Conservation (phyloP, 75 land plant species). For the Azolla pinnata region DNA sequence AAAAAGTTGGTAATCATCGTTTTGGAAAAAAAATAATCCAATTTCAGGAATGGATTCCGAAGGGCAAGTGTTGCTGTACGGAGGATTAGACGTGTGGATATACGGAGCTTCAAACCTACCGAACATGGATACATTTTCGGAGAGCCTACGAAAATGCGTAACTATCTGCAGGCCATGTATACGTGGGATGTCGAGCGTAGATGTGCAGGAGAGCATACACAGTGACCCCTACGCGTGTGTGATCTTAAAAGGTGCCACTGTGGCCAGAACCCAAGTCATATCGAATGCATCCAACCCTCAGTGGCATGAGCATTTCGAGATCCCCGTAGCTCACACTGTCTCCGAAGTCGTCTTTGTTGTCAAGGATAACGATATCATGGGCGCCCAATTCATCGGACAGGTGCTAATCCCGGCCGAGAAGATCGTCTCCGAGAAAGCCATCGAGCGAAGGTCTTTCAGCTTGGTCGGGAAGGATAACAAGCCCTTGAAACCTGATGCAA, state of each 20-base stretch:
- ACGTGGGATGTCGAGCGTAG: slow-evolving; percentile 9
- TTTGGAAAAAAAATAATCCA: too few relatives aligned
- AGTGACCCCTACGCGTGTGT: slow-evolving; percentile 87
- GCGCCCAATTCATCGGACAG: slow-evolving; percentile 66
- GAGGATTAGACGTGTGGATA: slow-evolving; percentile 57
- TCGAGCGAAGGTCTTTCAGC: slow-evolving; percentile 47
- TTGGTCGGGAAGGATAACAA: slow-evolving; percentile 42
- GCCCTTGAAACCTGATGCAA: slow-evolving; percentile 42
- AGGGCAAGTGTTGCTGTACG: slow-evolving; percentile 61
- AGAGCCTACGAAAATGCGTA: slow-evolving; percentile 37
- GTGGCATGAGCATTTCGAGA: slow-evolving; percentile 71
- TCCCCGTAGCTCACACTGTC: slow-evolving; percentile 70
- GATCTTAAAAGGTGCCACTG: slow-evolving; percentile 38
- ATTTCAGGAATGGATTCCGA: too few relatives aligned
- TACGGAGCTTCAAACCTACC: slow-evolving; percentile 56
- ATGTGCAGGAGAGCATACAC: slow-evolving; percentile 33
- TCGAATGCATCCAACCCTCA: slow-evolving; percentile 51
- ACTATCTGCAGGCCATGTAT: slow-evolving; percentile 20
- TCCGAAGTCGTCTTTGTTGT: slow-evolving; percentile 52
- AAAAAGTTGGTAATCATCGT: too few relatives aligned
- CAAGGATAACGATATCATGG: slow-evolving; percentile 76
- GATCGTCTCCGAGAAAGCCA: slow-evolving; percentile 24
- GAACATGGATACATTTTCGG: slow-evolving; percentile 78
- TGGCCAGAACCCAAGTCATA: slow-evolving; percentile 62
- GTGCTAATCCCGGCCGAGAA: slow-evolving; percentile 55